These are phyloP conservation scores for Suillus plorans DNA, from an alignment of 768 basidiomycete species.

Conservation along the genomic window DNA sequence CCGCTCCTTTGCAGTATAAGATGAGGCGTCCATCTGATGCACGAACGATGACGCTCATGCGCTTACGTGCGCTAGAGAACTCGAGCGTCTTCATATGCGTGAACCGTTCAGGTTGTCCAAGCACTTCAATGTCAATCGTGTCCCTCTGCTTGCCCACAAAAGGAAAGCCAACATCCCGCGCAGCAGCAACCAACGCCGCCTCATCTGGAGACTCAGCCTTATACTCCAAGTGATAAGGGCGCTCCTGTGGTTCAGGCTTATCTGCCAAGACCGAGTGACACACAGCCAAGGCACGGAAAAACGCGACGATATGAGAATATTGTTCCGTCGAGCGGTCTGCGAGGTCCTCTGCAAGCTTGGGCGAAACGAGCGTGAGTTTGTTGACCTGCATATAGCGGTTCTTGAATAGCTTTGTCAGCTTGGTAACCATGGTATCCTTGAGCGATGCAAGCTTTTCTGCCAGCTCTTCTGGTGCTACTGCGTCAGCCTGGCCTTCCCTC, in stretches of 20 bases:
- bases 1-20: slow-evolving; percentile 96
- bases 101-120: slow-evolving; percentile 86
- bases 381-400: slow-evolving; percentile 83
- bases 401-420: slow-evolving; percentile 78
- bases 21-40: slow-evolving; percentile 79
- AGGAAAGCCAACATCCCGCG: slow-evolving; percentile 90
- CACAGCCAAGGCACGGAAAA: slow-evolving; percentile 93
- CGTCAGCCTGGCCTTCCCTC: slow-evolving; percentile 69
- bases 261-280: slow-evolving; percentile 93
- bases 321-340: slow-evolving; percentile 60
- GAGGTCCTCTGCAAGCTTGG: slow-evolving; percentile 79
- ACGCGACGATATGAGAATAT: slow-evolving; percentile 66
- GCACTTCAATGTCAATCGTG: slow-evolving; percentile 82
- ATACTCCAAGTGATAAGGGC: slow-evolving; percentile 74
- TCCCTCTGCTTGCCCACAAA: slow-evolving; percentile 79
- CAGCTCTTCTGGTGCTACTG: slow-evolving; percentile 70
- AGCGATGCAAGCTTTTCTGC: slow-evolving; percentile 58
- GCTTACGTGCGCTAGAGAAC: slow-evolving; percentile 92
- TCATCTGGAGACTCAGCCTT: slow-evolving; percentile 98
- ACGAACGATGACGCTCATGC: slow-evolving; percentile 92
- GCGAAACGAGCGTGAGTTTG: slow-evolving; percentile 85
- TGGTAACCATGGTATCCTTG: slow-evolving; percentile 75
- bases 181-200: slow-evolving; percentile 89
- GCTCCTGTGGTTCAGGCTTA: slow-evolving; percentile 55
- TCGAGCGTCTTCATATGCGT: slow-evolving; percentile 80